Percentiles rank a stretch among this genome's conserved stretches.
phyloP scores from a whole-genome alignment of 768 basidiomycete species.

The Pulveroboletus sp. region DNA sequence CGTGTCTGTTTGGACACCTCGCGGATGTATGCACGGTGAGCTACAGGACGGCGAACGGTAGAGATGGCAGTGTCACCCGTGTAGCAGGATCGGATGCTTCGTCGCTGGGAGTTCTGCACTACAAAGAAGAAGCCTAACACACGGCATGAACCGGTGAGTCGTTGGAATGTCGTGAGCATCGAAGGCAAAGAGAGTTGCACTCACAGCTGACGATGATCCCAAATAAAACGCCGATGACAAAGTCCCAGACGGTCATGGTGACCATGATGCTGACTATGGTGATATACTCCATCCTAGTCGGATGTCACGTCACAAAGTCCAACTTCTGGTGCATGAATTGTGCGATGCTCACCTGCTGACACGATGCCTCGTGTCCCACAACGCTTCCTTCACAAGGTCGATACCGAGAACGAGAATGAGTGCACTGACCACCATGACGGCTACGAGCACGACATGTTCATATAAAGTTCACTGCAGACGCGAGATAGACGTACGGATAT shows the following conservation, averaged over 20 bases:
- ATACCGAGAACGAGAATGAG: conserved; percentile 93
- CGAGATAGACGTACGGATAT: conserved; percentile 61
- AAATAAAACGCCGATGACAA: conserved; percentile 88
- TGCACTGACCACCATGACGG: conserved; percentile 86
- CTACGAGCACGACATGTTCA: conserved; percentile 34
- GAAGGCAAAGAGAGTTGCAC: conserved; percentile 19
- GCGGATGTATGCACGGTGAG: conserved; percentile 86
- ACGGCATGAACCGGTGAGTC: background rate
- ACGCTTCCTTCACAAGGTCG: conserved; percentile 90
- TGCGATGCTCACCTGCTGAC: conserved; percentile 60
- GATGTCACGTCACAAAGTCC: conserved; percentile 3
- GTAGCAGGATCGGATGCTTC: conserved; percentile 79
- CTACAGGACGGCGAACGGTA: conserved; percentile 83
- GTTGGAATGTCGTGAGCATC: background rate
- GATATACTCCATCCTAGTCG: conserved; percentile 64
- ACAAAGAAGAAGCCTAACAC: conserved; percentile 86
- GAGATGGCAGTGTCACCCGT: conserved; percentile 83
- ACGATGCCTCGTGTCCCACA: conserved; percentile 92
- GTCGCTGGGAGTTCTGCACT: conserved; percentile 83
- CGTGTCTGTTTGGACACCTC: conserved; percentile 90
- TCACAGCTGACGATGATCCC: conserved; percentile 88
- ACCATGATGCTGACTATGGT: conserved; percentile 84
- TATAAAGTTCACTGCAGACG: background rate
- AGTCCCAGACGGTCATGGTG: conserved; percentile 92
- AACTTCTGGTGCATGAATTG: background rate